These are phyloP conservation scores for Flueggea neowawraea DNA, from an alignment of 441 rosid species.

Conservation along the genomic window DNA sequence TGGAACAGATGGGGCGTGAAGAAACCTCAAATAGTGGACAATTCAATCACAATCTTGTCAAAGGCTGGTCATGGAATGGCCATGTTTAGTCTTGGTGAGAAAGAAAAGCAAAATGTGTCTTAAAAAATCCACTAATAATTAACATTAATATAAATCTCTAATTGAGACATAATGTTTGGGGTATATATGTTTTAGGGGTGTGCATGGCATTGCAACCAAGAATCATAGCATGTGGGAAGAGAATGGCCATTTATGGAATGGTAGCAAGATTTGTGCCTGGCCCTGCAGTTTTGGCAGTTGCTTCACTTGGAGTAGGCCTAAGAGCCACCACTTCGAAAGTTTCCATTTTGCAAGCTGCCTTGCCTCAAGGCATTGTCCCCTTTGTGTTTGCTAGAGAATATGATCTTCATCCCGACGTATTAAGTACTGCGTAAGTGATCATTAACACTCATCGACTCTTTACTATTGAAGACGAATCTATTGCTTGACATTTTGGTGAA, in stretches of 20 bases:
- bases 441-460: background rate
- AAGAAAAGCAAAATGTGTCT: background rate
- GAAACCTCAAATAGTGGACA: constrained; percentile 20
- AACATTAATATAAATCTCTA: too few species aligned
- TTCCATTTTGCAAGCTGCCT: constrained; percentile 26
- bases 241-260: constrained; percentile 18
- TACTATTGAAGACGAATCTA: background rate
- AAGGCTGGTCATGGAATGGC: constrained; percentile 32
- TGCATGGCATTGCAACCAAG: constrained; percentile 41
- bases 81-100: constrained; percentile 29
- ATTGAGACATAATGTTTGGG: background rate
- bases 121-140: too few species aligned
- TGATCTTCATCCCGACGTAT: constrained; percentile 23
- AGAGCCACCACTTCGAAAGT: constrained; percentile 15
- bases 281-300: constrained; percentile 27
- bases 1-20: constrained; percentile 15
- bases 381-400: constrained; percentile 29
- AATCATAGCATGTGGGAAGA: constrained; percentile 27
- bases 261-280: constrained; percentile 21
- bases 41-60: constrained; percentile 25
- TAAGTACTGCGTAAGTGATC: constrained; percentile 27
- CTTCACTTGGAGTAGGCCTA: constrained; percentile 28
- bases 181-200: constrained; percentile 12
- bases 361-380: constrained; percentile 33
- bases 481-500: background rate